phyloP scores from a whole-genome alignment of 768 basidiomycete genomes.

The Termitomyces sp. region DNA sequence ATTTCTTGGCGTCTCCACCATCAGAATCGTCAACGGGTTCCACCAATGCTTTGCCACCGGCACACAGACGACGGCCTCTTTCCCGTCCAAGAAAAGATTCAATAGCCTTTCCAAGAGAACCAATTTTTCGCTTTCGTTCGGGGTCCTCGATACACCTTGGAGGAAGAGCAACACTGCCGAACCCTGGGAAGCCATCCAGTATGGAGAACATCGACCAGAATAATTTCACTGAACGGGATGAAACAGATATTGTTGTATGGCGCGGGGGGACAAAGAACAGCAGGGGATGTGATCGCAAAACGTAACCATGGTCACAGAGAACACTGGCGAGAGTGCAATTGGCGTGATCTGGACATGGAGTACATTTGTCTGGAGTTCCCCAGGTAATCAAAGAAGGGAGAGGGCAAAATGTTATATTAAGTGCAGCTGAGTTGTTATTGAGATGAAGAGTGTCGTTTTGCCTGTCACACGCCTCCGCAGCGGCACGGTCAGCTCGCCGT shows the following conservation, averaged over 20 bases:
- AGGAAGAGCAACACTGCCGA: slow-evolving; percentile 74
- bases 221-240: slow-evolving; percentile 31
- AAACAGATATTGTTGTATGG: slow-evolving; percentile 31
- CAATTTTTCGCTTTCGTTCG: slow-evolving; percentile 65
- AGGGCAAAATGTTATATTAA: slow-evolving; percentile 40
- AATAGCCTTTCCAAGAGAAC: slow-evolving; percentile 66
- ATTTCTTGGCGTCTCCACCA: slow-evolving; percentile 68
- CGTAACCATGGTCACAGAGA: slow-evolving; percentile 62
- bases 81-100: slow-evolving; percentile 59
- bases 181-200: slow-evolving; percentile 66
- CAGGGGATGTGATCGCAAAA: slow-evolving; percentile 58
- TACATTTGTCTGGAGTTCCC: slow-evolving; percentile 57
- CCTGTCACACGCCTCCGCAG: slow-evolving; percentile 49
- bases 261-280: slow-evolving; percentile 42
- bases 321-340: slow-evolving; percentile 52
- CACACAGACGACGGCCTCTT: slow-evolving; percentile 61
- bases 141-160: slow-evolving; percentile 77
- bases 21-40: slow-evolving; percentile 34
- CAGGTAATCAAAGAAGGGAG: slow-evolving; percentile 49
- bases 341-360: slow-evolving; percentile 68
- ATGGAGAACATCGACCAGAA: slow-evolving; percentile 43
- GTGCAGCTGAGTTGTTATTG: slow-evolving; percentile 18
- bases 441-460: slow-evolving; percentile 38
- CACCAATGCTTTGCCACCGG: slow-evolving; percentile 33
- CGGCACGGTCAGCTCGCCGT: slow-evolving; percentile 37